Evolutionary conservation across 163 green algal genomes (phyloP).

Genomic region (Coccomyxa subellipsoidea): DNA sequence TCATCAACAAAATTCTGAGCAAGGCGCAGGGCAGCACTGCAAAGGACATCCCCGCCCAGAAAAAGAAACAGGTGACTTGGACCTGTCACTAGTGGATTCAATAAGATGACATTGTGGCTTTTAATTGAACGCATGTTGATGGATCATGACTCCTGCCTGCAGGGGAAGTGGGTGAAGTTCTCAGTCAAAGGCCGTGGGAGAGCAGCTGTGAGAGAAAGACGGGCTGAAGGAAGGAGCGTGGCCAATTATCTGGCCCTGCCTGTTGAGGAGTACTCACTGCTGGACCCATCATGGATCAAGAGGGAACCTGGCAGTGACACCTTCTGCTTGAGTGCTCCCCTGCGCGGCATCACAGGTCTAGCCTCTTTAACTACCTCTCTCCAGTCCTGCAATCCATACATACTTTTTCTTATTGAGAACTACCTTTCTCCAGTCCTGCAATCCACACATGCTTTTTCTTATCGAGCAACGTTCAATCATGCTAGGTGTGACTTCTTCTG

Average conservation of each 20-base stretch:
- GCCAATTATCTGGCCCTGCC: conserved; percentile 49
- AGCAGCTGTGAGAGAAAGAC: neutral
- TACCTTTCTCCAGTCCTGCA: too few species aligned
- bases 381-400: too few species aligned
- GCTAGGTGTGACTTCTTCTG: too few species aligned
- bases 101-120: too few species aligned
- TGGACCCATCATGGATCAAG: conserved; percentile 46
- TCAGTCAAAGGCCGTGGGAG: neutral
- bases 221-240: conserved; percentile 3
- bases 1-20: neutral
- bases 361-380: neutral
- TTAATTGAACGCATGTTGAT: neutral
- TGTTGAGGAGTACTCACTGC: conserved; percentile 51
- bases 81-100: too few species aligned
- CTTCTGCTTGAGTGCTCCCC: conserved; percentile 2
- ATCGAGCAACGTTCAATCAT: too few species aligned
- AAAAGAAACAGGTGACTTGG: neutral
- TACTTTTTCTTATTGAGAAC: too few species aligned
- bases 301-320: neutral
- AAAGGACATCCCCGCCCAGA: neutral
- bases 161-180: conserved; percentile 5
- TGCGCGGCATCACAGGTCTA: neutral
- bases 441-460: too few species aligned
- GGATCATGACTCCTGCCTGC: neutral
- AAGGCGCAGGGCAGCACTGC: neutral